phyloP scores from a whole-genome alignment of 1,284 basidiomycete species.

The Gomphus bonarii region DNA sequence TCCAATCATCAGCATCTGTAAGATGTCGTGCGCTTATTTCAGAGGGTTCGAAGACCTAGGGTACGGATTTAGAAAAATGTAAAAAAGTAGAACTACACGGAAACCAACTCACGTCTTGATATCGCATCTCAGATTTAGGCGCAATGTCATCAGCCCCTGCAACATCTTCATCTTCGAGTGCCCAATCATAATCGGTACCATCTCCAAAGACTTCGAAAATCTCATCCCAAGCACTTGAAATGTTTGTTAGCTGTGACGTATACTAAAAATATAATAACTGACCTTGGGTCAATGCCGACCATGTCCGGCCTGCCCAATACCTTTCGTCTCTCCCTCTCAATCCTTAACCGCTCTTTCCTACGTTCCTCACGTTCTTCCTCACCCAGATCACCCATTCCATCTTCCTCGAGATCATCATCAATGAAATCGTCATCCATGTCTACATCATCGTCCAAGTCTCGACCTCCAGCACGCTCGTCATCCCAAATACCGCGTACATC shows the following conservation, averaged over 20 bases:
- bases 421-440: slow-evolving; percentile 84
- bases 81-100: slow-evolving; percentile 6
- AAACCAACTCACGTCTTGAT: slow-evolving; percentile 68
- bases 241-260: slow-evolving; percentile 15
- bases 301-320: slow-evolving; percentile 65
- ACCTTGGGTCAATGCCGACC: slow-evolving; percentile 83
- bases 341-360: slow-evolving; percentile 53
- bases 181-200: slow-evolving; percentile 95
- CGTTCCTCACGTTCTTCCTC: slow-evolving; percentile 66
- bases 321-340: slow-evolving; percentile 54
- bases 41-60: slow-evolving; percentile 93
- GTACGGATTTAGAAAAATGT: neutral
- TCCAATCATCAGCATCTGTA: slow-evolving; percentile 91
- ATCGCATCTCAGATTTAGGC: slow-evolving; percentile 68
- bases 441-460: slow-evolving; percentile 55
- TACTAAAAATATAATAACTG: slow-evolving; percentile 23
- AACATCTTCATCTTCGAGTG: slow-evolving; percentile 67
- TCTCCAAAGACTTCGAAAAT: slow-evolving; percentile 96
- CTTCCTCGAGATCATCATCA: slow-evolving; percentile 82
- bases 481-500: slow-evolving; percentile 82
- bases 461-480: slow-evolving; percentile 54
- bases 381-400: slow-evolving; percentile 55
- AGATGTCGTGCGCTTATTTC: slow-evolving; percentile 89
- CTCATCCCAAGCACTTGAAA: slow-evolving; percentile 85
- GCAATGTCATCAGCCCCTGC: slow-evolving; percentile 52